These are phyloP conservation scores for Rhododendron griersonianum DNA, from an alignment of 148 eudicot species.

Conservation along the genomic window DNA sequence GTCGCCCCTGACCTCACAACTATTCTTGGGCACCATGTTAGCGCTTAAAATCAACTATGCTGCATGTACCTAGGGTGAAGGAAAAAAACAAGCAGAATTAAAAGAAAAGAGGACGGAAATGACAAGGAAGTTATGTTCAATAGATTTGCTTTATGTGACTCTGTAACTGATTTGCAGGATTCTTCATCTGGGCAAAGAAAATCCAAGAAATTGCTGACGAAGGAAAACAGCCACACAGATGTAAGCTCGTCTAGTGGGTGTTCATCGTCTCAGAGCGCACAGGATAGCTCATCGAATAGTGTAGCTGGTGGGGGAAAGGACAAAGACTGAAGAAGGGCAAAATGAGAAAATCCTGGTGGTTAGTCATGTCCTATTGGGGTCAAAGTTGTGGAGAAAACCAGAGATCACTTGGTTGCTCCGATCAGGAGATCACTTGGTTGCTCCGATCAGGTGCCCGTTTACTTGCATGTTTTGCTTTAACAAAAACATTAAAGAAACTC, in stretches of 20 bases:
- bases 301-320: constrained; percentile 34
- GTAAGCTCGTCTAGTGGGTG: constrained; percentile 41
- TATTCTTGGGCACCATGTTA: background rate
- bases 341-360: background rate
- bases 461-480: constrained; percentile 20
- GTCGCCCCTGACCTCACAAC: background rate
- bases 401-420: background rate
- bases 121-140: background rate
- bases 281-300: constrained; percentile 44
- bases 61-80: background rate
- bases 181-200: constrained; percentile 29
- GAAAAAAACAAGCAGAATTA: background rate
- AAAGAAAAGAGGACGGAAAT: background rate
- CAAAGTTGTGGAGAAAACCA: background rate
- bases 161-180: constrained; percentile 26
- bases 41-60: background rate
- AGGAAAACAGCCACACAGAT: constrained; percentile 24
- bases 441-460: constrained; percentile 7
- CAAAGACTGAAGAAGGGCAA: constrained; percentile 17
- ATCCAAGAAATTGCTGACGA: constrained; percentile 24
- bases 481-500: constrained; percentile 13
- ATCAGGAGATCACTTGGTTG: background rate
- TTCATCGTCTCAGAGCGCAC: constrained; percentile 39
- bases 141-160: background rate
- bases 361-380: background rate